These are phyloP conservation scores for Ganoderma boninense DNA, from an alignment of 1,284 basidiomycete species.

Conservation along the genomic window DNA sequence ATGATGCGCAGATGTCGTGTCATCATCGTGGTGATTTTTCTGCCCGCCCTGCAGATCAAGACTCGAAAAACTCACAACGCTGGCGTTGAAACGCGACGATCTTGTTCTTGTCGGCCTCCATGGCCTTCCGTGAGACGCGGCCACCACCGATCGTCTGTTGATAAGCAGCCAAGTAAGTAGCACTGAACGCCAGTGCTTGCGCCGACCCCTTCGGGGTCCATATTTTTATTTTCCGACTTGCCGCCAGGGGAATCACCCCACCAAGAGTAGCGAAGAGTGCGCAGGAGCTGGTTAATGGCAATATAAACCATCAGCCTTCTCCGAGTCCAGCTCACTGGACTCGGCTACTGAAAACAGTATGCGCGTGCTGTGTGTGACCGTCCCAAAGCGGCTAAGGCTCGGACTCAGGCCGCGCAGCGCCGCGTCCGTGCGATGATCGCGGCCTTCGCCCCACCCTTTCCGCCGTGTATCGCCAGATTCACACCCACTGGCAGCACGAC, in stretches of 20 bases:
- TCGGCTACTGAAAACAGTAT: not conserved
- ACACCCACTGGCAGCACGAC: not conserved
- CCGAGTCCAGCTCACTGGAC: not conserved
- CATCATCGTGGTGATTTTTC: too few species aligned
- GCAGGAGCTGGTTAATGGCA: not conserved
- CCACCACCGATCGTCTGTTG: not conserved
- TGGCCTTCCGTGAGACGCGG: not conserved
- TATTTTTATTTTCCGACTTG: too few species aligned
- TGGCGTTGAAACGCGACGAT: not conserved
- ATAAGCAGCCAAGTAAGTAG: not conserved
- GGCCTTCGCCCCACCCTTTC: not conserved
- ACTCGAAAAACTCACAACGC: too few species aligned
- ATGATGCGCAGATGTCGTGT: not conserved
- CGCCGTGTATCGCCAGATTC: not conserved
- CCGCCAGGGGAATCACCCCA: not conserved
- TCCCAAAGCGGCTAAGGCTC: not conserved
- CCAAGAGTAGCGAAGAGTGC: too few species aligned
- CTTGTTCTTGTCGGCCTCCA: not conserved
- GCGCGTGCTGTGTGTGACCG: not conserved
- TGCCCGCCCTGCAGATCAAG: too few species aligned
- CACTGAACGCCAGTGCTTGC: not conserved
- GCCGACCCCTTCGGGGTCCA: too few species aligned
- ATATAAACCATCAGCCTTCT: not conserved
- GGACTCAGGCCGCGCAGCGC: not conserved
- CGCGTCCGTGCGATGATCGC: constrained; percentile 3